Conservation (phyloP, 345 rosid genomes). For the Aurinia saxatilis region DNA sequence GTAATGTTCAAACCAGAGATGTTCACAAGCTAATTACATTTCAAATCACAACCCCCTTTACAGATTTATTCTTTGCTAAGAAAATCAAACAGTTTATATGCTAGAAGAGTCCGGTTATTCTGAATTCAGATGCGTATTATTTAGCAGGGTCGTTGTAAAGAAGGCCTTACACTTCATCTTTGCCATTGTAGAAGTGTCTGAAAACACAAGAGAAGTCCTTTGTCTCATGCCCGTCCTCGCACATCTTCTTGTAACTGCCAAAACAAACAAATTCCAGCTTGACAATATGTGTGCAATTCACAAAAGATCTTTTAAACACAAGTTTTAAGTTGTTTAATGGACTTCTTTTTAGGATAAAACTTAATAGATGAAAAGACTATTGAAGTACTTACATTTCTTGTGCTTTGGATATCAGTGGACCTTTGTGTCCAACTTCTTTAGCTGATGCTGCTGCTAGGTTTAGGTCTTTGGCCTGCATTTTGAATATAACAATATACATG, state of each 20-base stretch:
- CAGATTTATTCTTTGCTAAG: not conserved
- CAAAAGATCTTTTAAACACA: not conserved
- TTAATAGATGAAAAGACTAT: not conserved
- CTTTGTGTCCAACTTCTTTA: constrained; percentile 43
- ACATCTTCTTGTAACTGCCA: constrained; percentile 57
- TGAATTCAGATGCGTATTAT: not conserved
- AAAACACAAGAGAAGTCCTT: constrained; percentile 86
- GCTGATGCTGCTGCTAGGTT: constrained; percentile 65
- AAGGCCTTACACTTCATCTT: constrained; percentile 32
- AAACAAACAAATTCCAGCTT: not conserved
- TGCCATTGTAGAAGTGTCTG: constrained; percentile 63
- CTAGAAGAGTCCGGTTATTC: not conserved
- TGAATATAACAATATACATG: not conserved
- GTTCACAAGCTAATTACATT: not conserved
- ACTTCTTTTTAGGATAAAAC: not conserved
- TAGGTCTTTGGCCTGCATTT: constrained; percentile 78
- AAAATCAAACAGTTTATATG: no score
- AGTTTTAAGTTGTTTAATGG: not conserved
- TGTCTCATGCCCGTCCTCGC: constrained; percentile 56
- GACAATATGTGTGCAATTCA: not conserved
- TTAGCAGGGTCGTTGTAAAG: not conserved
- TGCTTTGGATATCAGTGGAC: constrained; percentile 52
- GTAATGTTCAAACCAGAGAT: no score
- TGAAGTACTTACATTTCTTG: constrained; percentile 54
- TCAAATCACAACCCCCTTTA: not conserved